These are phyloP conservation scores for Oxytropis ochrocephala DNA, from an alignment of 306 rosid genomes.

Conservation along the genomic window DNA sequence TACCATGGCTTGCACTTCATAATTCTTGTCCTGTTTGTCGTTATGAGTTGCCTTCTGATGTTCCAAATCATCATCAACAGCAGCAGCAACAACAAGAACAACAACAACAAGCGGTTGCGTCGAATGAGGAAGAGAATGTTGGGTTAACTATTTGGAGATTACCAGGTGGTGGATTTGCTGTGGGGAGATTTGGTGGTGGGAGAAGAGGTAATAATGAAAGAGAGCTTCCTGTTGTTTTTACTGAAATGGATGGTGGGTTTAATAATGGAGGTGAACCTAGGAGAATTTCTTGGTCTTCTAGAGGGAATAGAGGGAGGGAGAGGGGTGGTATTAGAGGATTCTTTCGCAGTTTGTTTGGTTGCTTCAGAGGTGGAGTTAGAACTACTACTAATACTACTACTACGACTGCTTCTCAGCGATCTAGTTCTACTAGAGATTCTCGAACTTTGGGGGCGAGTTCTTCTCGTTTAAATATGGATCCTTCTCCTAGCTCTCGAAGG, in stretches of 20 bases:
- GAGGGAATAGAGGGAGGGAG: constrained; percentile 47
- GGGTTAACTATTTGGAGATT: constrained; percentile 89
- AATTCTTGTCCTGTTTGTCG: constrained; percentile 94
- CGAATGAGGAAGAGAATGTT: constrained; percentile 44
- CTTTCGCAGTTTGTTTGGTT: constrained; percentile 39
- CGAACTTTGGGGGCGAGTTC: constrained; percentile 18
- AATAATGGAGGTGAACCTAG: constrained; percentile 58
- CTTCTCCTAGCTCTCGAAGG: constrained; percentile 37
- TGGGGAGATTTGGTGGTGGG: constrained; percentile 64
- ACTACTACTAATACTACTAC: not conserved
- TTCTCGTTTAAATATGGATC: constrained; percentile 14
- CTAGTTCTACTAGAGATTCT: constrained; percentile 15
- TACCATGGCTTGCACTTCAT: constrained; percentile 75
- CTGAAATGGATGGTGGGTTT: constrained; percentile 74
- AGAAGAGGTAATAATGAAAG: constrained; percentile 60
- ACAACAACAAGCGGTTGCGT: not conserved
- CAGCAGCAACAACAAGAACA: not conserved
- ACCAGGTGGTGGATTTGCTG: constrained; percentile 85
- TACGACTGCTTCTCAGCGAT: not conserved
- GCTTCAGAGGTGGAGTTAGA: constrained; percentile 38
- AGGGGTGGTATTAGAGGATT: constrained; percentile 40
- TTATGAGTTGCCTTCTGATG: constrained; percentile 52
- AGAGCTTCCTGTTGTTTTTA: constrained; percentile 74
- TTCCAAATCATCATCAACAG: not conserved
- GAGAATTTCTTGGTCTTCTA: constrained; percentile 55